Evolutionary conservation across 2,329 filamentous ascomycete genomes (phyloP), one percentile per base, ranked within the genome.

Genomic region (Colletotrichum liaoningense): DNA sequence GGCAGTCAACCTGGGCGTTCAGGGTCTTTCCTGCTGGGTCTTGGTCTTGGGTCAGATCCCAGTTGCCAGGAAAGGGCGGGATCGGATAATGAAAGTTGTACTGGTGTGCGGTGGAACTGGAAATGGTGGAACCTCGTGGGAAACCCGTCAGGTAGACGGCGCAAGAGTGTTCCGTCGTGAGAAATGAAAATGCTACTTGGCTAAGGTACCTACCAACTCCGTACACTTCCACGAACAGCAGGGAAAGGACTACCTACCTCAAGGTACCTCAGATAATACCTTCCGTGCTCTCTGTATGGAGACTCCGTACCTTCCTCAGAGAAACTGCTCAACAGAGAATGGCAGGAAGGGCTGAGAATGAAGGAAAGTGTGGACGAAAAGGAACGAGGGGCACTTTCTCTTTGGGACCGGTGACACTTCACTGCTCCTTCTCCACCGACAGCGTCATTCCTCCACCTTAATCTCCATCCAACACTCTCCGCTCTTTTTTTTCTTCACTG

Each of bases 391-490:
- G 63, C 63, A 65, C 33, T 19, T 46, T n/a, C 35, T n/a, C 38
- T 59, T 24, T 35, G 42, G 24, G 33, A 28, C 60, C 46, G 60
- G 60, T 63, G 60, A 67, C 64, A 58, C 55, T 73, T 71, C 71
- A 71, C 71, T 65, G 67, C 49, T 64, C 55, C 54, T 70, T 56
- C 67, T 56, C 67, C 67, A 71, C 71, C n/a, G 14, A 55, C 46
- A 55, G 71, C 71, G 71, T 73, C 71, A 73, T 73, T 62, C 71
- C 71, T 71, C 71, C 71, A 73, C 71, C 52, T 55, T 56, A 57
- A 62, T 69, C 60, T 30, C 60, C 67, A 70, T 73, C 69, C 46
- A 52, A 52, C 46, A 19, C 42, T 64, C 59, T 69, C 70, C 59
- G 59, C 70, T 69, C 70, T 55, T 66, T 46, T 55, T 35, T 35